phyloP scores from a whole-genome alignment of 2,329 filamentous ascomycete species.

The Berkeleyomyces basicola region DNA sequence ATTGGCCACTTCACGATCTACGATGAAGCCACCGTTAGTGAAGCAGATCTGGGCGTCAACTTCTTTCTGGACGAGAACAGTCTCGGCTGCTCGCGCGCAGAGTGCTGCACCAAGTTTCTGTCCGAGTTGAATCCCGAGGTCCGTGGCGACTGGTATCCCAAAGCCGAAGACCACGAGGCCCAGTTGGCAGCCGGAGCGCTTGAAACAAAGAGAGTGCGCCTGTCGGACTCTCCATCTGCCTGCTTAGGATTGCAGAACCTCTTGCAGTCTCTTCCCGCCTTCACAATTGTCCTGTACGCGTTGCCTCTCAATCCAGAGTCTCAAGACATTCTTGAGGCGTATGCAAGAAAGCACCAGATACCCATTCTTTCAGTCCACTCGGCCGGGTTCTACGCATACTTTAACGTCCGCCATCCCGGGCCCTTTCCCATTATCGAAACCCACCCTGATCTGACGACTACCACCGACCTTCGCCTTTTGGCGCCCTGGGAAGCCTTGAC shows the following conservation, averaged over 20 bases:
- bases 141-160: slow-evolving; percentile 51
- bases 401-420: slow-evolving; percentile 61
- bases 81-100: slow-evolving; percentile 60
- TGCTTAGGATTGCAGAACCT: slow-evolving; percentile 22
- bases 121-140: slow-evolving; percentile 89
- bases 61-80: slow-evolving; percentile 81
- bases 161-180: slow-evolving; percentile 22
- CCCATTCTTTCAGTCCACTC: slow-evolving; percentile 74
- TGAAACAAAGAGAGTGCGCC: slow-evolving; percentile 9
- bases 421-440: slow-evolving; percentile 89
- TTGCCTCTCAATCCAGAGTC: slow-evolving; percentile 30
- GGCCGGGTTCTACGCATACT: slow-evolving; percentile 82
- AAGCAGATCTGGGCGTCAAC: slow-evolving; percentile 82
- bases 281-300: slow-evolving; percentile 39
- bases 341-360: slow-evolving; percentile 39
- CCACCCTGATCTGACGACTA: slow-evolving; percentile 75
- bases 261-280: slow-evolving; percentile 26
- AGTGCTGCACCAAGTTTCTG: slow-evolving; percentile 60
- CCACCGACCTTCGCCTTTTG: slow-evolving; percentile 68
- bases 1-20: slow-evolving; percentile 86
- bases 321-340: slow-evolving; percentile 29
- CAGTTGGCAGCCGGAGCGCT: neutral
- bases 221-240: slow-evolving; percentile 11
- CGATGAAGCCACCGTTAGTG: slow-evolving; percentile 59
- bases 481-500: slow-evolving; percentile 72